Percentiles rank a stretch among this genome's conserved stretches.
phyloP scores from a whole-genome alignment of 2,329 filamentous ascomycete genomes.

The Alternaria sp. region DNA sequence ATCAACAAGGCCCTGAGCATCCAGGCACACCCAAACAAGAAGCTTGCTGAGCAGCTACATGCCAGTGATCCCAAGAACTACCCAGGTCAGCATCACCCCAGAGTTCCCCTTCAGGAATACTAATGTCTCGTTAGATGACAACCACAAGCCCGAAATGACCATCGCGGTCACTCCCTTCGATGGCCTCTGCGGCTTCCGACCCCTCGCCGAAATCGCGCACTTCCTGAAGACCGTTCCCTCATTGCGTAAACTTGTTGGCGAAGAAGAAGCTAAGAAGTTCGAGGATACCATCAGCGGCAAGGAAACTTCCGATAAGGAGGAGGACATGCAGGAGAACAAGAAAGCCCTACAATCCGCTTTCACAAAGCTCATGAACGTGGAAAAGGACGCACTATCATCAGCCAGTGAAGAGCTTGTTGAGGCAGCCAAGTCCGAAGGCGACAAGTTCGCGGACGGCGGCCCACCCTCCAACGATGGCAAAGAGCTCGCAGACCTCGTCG shows the following conservation, averaged over 20 bases:
- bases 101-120: neutral
- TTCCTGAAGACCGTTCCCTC: conserved; percentile 74
- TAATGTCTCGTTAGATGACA: conserved; percentile 71
- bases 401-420: conserved; percentile 75
- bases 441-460: conserved; percentile 78
- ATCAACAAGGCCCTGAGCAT: conserved; percentile 97
- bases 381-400: conserved; percentile 69
- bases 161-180: conserved; percentile 97
- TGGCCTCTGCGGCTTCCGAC: conserved; percentile 94
- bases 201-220: conserved; percentile 83
- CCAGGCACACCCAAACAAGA: conserved; percentile 96
- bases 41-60: conserved; percentile 88
- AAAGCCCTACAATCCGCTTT: conserved; percentile 79
- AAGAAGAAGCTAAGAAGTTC: conserved; percentile 58
- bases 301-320: conserved; percentile 58
- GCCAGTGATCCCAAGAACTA: conserved; percentile 90
- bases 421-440: conserved; percentile 72
- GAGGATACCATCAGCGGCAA: conserved; percentile 62
- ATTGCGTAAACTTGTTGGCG: conserved; percentile 58
- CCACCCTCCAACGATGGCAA: conserved; percentile 72
- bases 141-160: conserved; percentile 99
- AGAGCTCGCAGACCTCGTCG: conserved; percentile 78
- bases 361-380: conserved; percentile 80
- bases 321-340: conserved; percentile 70
- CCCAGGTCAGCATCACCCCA: conserved; percentile 57